Percentiles rank a stretch among this genome's conserved stretches.
phyloP scores from a whole-genome alignment of 2,329 filamentous ascomycete genomes.

The Acrocalymma vagum region DNA sequence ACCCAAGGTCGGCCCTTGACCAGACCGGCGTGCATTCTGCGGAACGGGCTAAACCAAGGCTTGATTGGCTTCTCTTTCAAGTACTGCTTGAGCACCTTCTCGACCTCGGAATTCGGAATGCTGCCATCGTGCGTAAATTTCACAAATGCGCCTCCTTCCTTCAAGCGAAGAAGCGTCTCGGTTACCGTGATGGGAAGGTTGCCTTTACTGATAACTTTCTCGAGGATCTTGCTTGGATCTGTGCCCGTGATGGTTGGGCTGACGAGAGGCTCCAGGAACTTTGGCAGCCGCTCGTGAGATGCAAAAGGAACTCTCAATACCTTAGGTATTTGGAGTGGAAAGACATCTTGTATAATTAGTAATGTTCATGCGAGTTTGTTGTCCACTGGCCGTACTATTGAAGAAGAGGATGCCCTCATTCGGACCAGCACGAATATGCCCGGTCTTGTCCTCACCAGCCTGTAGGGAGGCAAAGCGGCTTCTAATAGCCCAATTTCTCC shows the following conservation, averaged over 20 bases:
- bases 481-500: slow-evolving; percentile 12
- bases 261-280: slow-evolving; percentile 61
- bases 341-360: slow-evolving; percentile 69
- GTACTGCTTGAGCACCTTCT: slow-evolving; percentile 67
- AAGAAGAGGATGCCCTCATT: slow-evolving; percentile 90
- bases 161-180: slow-evolving; percentile 82
- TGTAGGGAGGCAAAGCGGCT: slow-evolving; percentile 46
- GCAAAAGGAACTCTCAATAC: slow-evolving; percentile 62
- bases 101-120: slow-evolving; percentile 62
- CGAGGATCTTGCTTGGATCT: slow-evolving; percentile 62
- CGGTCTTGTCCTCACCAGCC: slow-evolving; percentile 71
- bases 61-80: slow-evolving; percentile 76
- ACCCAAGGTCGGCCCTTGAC: slow-evolving; percentile 92
- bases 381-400: slow-evolving; percentile 69
- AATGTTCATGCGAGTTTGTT: background rate
- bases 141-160: slow-evolving; percentile 93
- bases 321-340: slow-evolving; percentile 79
- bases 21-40: slow-evolving; percentile 73
- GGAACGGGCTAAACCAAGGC: slow-evolving; percentile 91
- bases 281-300: slow-evolving; percentile 55
- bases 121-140: slow-evolving; percentile 73
- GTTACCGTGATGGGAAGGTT: slow-evolving; percentile 73
- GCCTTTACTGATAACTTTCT: slow-evolving; percentile 67
- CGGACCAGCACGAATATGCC: slow-evolving; percentile 79
- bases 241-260: slow-evolving; percentile 61